Evolutionary conservation across 2,329 filamentous ascomycete species (phyloP), one percentile per base, ranked within the genome.

Genomic region (Colletotrichum orbiculare): DNA sequence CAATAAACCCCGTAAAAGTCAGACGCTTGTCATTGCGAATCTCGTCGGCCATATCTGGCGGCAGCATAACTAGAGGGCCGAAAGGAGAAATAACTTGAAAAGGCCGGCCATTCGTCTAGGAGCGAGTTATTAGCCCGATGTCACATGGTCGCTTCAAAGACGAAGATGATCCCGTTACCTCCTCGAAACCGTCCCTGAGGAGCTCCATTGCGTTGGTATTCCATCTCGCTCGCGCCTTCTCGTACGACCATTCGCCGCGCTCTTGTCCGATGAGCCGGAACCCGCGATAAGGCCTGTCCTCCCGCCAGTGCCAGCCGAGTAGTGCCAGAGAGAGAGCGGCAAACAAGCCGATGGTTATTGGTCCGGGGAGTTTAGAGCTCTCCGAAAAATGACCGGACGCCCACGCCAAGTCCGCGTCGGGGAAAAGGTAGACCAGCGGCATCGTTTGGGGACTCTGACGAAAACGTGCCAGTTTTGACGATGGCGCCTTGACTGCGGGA

Each of bases 1-100:
- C 50, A 2, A 61, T 55, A 25, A 61, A 61, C 2, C 58, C 58
- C 5, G 43, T 55, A n/a, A 61, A 61, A 1, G 58, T 55, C 6
- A 55, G 38, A 13, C 50, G 50, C 15, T 55, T 54, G 50, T 54
- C 58, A 1, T 55, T 61, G 11, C 58, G 37, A 8, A 61, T 48
- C 1, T 55, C 58, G n/a, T 61, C 58, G 2, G 38, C 34, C n/a
- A 55, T 13, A 6, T 45, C 43, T 33, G 50, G 58, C 2, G 52
- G 58, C n/a, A 61, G 13, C 43, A 55, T 48, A 9, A 61, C 37
- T 13, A 55, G 15, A 0, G 58, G 58, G 9, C 58, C 58, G 7
- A 49, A 61, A 6, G 58, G 58, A 3, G 58, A 54, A 1, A 61
- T 35, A 17, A 61, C 35, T 8, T 55, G 58, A 2, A 61, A 61